phyloP scores from a whole-genome alignment of 2,329 filamentous ascomycete genomes.

The Xylariaceae sp. region DNA sequence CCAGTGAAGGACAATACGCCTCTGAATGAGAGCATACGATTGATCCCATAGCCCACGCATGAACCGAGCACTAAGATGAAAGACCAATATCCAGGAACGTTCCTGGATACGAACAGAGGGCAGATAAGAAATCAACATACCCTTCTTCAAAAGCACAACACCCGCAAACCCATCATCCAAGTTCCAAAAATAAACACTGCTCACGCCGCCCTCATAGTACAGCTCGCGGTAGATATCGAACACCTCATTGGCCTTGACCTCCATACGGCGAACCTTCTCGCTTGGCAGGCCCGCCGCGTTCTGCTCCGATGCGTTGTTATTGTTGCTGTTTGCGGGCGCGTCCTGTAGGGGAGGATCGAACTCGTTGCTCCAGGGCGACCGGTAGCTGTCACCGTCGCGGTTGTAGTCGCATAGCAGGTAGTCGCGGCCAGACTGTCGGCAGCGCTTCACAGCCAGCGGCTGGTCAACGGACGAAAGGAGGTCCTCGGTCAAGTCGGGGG shows the following conservation, averaged over 20 bases:
- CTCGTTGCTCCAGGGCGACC: conserved; percentile 98
- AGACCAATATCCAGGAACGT: too few species aligned
- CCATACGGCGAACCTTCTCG: conserved; percentile 90
- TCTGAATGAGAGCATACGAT: too few species aligned
- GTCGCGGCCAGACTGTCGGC: conserved; percentile 87
- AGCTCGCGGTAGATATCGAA: conserved; percentile 97
- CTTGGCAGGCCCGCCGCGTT: conserved; percentile 86
- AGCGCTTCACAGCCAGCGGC: conserved; percentile 84
- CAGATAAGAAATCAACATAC: conserved; percentile 52
- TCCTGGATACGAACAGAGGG: not conserved
- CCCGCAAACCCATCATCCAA: conserved; percentile 97
- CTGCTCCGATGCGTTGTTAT: conserved; percentile 58
- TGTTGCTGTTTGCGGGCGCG: conserved; percentile 60
- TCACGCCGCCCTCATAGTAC: conserved; percentile 96
- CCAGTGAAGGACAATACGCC: too few species aligned
- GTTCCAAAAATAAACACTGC: conserved; percentile 98
- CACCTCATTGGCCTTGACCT: conserved; percentile 90
- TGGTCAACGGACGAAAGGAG: conserved; percentile 98
- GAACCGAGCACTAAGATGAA: too few species aligned
- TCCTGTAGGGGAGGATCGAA: conserved; percentile 86
- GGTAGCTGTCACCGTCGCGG: conserved; percentile 96
- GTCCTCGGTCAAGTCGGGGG: conserved; percentile 93
- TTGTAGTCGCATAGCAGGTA: conserved; percentile 99
- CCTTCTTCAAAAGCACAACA: conserved; percentile 94
- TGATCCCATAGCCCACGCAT: too few species aligned